Base-by-base conservation (phyloP, 352 stramenopile species). In the Globisporangium orthogonon region DNA sequence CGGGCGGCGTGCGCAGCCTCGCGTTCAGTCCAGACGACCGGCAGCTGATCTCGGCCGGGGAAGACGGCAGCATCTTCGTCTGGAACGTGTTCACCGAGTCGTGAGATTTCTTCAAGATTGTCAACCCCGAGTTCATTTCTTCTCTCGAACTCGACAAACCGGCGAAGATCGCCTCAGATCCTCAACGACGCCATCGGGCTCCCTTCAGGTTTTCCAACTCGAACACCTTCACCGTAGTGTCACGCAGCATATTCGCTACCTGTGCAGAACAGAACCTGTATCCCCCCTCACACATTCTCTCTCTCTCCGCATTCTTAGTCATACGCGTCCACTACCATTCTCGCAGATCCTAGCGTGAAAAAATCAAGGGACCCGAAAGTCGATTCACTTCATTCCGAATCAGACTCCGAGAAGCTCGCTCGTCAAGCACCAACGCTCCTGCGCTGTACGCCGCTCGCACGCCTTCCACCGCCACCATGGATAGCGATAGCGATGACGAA, bases 11-110 rank as follows among this genome's bases (percentile, higher is more conserved):
- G 10, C 71, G 71, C 28, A 66, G 71, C n/a, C 60, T 97, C 0
- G 78, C 72, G 1, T 97, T 98, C 63, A 95, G 83, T 56, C 80
- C 88, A 3, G 89, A 98, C 62, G 92, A 98, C 57, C 78, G 86
- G 46, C 92, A 98, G 65, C 82, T 98, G 41, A 73, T 97, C 17
- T 93, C 77, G 0, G 87, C 96, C 4, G 92, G 92, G 44, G 85
- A 96, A 30, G 92, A 98, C 60, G 90, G 91, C 52, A 84, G 85
- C 67, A 78, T 97, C 37, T 95, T 97, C 56, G 69, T 98, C 50
- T 98, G 89, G 89, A 97, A 97, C 59, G 67, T 97, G 41, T 97
- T 94, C 68, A 81, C 72, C 13, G 65, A 50, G 49, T 41, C 23
- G 23, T 23, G 23, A 37, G 35, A 7, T 52, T 28, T 40, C 33